These are phyloP conservation scores for Podospora fimiseda DNA, from an alignment of 495 filamentous ascomycete genomes.

Conservation along the genomic window DNA sequence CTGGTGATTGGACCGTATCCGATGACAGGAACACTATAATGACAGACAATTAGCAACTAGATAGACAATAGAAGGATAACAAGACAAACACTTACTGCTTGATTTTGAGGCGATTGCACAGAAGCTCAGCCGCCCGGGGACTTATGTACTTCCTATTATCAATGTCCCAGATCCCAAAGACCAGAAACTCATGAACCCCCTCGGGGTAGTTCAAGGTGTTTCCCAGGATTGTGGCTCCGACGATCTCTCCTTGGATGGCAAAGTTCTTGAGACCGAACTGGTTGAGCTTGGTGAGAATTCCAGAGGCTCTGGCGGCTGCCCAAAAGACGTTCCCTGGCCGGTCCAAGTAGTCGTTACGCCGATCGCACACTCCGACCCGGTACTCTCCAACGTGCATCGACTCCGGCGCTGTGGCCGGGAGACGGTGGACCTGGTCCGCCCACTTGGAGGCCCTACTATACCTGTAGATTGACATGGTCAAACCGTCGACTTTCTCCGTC, in stretches of 20 bases:
- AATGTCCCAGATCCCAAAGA: conserved; percentile 20
- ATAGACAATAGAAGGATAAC: background rate
- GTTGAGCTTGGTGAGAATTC: conserved; percentile 6
- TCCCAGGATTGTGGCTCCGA: conserved; percentile 9
- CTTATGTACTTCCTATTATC: conserved; percentile 8
- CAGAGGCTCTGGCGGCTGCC: conserved; percentile 5
- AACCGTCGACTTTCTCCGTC: conserved; percentile 24
- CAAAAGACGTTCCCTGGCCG: conserved; percentile 8
- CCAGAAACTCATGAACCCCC: conserved; percentile 16
- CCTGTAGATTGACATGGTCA: conserved; percentile 21
- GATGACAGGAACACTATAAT: conserved; percentile 10
- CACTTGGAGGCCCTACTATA: conserved; percentile 6
- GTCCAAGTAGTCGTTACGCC: background rate
- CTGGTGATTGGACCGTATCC: conserved; percentile 2
- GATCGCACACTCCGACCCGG: conserved; percentile 13
- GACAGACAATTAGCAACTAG: background rate
- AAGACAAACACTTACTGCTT: conserved; percentile 1
- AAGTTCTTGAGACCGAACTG: conserved; percentile 10
- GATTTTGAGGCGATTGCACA: conserved; percentile 10
- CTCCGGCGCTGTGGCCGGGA: conserved; percentile 1
- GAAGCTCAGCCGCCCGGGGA: background rate
- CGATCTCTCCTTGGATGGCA: conserved; percentile 18
- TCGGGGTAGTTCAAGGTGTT: conserved; percentile 18
- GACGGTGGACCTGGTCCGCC: background rate
- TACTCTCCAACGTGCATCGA: conserved; percentile 3